Conservation (phyloP, 2,329 filamentous ascomycete species). For the Colletotrichum truncatum region DNA sequence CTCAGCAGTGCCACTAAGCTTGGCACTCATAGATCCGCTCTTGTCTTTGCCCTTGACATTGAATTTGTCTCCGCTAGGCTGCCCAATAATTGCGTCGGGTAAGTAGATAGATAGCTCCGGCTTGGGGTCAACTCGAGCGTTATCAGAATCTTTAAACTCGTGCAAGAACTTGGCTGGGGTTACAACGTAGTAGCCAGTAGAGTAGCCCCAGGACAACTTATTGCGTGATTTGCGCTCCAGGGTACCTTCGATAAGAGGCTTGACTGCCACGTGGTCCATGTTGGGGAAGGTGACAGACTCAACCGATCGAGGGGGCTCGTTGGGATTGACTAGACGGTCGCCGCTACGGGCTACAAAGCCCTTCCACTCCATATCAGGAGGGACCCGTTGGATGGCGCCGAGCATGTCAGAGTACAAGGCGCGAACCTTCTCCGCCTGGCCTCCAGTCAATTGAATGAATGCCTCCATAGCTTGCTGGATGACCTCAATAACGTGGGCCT, state of each 20-base stretch:
- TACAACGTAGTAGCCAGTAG: slow-evolving; percentile 87
- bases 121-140: slow-evolving; percentile 73
- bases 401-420: slow-evolving; percentile 87
- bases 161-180: slow-evolving; percentile 90
- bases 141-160: slow-evolving; percentile 94
- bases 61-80: slow-evolving; percentile 82
- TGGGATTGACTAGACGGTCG: slow-evolving; percentile 80
- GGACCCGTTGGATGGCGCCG: slow-evolving; percentile 77
- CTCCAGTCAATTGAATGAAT: slow-evolving; percentile 82
- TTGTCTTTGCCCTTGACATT: slow-evolving; percentile 95
- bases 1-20: slow-evolving; percentile 82
- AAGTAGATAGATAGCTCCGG: slow-evolving; percentile 93
- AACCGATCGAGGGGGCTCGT: slow-evolving; percentile 76
- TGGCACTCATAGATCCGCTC: slow-evolving; percentile 81
- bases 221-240: slow-evolving; percentile 92
- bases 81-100: slow-evolving; percentile 84
- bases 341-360: slow-evolving; percentile 79
- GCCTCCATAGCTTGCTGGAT: slow-evolving; percentile 84
- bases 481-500: slow-evolving; percentile 83
- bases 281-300: slow-evolving; percentile 86
- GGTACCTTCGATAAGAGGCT: slow-evolving; percentile 85
- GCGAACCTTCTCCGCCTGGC: slow-evolving; percentile 83
- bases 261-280: slow-evolving; percentile 82
- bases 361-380: slow-evolving; percentile 90
- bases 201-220: slow-evolving; percentile 80